These are phyloP conservation scores for Suhomyces atakaporum DNA, from an alignment of 1,139 yeast species.

Conservation along the genomic window DNA sequence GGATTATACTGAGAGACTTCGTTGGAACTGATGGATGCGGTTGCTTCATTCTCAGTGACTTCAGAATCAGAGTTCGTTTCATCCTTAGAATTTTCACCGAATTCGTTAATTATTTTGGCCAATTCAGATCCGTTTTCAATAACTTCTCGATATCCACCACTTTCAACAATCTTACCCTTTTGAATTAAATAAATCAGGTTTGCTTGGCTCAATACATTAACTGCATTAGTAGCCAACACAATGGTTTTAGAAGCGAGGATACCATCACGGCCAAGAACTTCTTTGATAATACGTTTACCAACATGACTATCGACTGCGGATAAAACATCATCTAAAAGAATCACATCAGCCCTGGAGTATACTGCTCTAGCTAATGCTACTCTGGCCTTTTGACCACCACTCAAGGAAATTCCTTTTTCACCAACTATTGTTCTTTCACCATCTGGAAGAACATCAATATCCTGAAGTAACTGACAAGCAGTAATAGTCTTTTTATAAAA, in stretches of 20 bases:
- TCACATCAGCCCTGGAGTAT: slow-evolving; percentile 26
- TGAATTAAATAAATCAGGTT: slow-evolving; percentile 21
- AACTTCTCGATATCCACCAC: slow-evolving; percentile 21
- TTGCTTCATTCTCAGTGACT: slow-evolving; percentile 40
- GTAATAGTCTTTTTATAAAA: slow-evolving; percentile 22
- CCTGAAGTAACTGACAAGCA: slow-evolving; percentile 25
- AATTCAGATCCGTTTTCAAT: slow-evolving; percentile 24
- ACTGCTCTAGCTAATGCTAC: slow-evolving; percentile 31
- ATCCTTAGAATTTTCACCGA: slow-evolving; percentile 18
- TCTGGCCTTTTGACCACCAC: slow-evolving; percentile 31
- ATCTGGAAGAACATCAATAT: slow-evolving; percentile 25
- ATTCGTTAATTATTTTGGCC: slow-evolving; percentile 28
- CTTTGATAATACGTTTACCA: slow-evolving; percentile 24
- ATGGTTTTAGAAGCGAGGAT: slow-evolving; percentile 25
- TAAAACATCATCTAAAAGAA: slow-evolving; percentile 26
- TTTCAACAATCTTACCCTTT: slow-evolving; percentile 20
- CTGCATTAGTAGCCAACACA: slow-evolving; percentile 27
- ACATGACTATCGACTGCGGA: slow-evolving; percentile 32
- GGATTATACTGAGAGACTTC: slow-evolving; percentile 8
- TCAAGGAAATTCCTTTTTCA: slow-evolving; percentile 30
- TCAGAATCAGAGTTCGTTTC: slow-evolving; percentile 19
- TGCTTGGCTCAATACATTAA: slow-evolving; percentile 22
- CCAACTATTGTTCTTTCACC: slow-evolving; percentile 29
- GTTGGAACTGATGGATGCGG: slow-evolving; percentile 6
- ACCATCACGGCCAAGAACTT: slow-evolving; percentile 20